A percentile compares a stretch with the other conserved stretches of the same genome.
Evolutionary conservation across 2,329 filamentous ascomycete species (phyloP).

Genomic region (Penicillium nordicum): DNA sequence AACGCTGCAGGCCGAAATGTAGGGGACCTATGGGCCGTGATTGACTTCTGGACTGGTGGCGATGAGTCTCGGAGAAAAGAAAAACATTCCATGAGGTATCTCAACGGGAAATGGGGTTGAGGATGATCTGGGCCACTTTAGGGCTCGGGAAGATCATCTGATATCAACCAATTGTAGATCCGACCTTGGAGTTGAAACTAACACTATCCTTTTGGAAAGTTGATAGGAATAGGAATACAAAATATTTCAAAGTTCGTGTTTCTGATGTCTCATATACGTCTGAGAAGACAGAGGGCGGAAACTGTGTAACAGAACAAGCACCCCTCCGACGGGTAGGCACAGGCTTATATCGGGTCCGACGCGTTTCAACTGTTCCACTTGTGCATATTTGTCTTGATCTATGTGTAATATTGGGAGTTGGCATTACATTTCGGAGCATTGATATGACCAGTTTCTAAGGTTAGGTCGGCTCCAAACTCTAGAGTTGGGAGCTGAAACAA

Average conservation of each 20-base stretch:
- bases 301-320: slow-evolving; percentile 21
- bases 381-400: slow-evolving; percentile 6
- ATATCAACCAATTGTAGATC: not conserved
- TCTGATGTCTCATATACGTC: slow-evolving; percentile 2
- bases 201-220: not conserved
- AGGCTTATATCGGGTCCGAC: slow-evolving; percentile 16
- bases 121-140: not conserved
- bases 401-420: not conserved
- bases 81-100: not conserved
- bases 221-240: not conserved
- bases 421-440: not conserved
- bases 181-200: not conserved
- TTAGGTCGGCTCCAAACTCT: not conserved
- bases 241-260: not conserved
- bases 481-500: not conserved
- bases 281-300: slow-evolving; percentile 12
- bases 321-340: slow-evolving; percentile 20
- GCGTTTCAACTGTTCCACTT: slow-evolving; percentile 21
- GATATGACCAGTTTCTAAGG: not conserved
- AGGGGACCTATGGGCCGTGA: slow-evolving; percentile 7
- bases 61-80: slow-evolving; percentile 12
- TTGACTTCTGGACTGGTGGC: slow-evolving; percentile 14
- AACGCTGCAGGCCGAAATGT: slow-evolving; percentile 12
- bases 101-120: not conserved
- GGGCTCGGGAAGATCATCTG: slow-evolving; percentile 10